Evolutionary conservation across 495 filamentous ascomycete genomes (phyloP), one percentile per base, ranked within the genome.

Genomic region (Bathelium albidoporum): DNA sequence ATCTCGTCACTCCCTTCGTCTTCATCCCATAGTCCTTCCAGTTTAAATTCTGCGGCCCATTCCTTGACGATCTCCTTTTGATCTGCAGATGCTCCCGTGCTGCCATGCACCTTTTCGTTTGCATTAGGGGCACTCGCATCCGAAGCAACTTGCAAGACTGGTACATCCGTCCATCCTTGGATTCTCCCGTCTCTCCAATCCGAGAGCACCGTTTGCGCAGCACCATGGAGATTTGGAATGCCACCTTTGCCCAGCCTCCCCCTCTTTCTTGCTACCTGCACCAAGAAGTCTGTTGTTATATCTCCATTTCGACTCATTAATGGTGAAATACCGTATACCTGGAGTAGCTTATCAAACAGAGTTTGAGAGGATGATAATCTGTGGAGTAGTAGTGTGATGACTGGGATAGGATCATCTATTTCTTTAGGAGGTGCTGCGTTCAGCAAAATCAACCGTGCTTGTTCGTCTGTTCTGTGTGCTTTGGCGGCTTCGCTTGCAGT

Each of bases 171-270:
- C 93, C 93, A 97, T 28, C 93, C 93, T 73, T 95, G 90, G 61
- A 98, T 95, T 32, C 94, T 81, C 5, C 93, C 94, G 74, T 97
- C 94, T 59, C 95, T 80, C 92, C 94, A 96, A 78, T 98, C 94
- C 53, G 85, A 92, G 64, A 98, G 84, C 22, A 98, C 93, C 1
- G 89, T 87, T 81, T 91, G 93, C 34, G 92, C 94, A 5, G 95
- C 94, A 61, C 88, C 85, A 64, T 85, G 78, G 52, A 96, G 72
- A 74, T 98, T 97, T 44, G 94, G 94, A 36, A 97, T 80, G 36
- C 94, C 94, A 4, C 90, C 89, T 67, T 90, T 90, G 29, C 95
- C 91, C 4, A 98, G 79, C 62, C 94, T 78, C 16, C 94, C 94
- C 43, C 95, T 82, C 77, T 95, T 96, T 71, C 94, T 80, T 18